Conservation (phyloP, 2,329 filamentous ascomycete genomes). For the Neonectria magnoliae region DNA sequence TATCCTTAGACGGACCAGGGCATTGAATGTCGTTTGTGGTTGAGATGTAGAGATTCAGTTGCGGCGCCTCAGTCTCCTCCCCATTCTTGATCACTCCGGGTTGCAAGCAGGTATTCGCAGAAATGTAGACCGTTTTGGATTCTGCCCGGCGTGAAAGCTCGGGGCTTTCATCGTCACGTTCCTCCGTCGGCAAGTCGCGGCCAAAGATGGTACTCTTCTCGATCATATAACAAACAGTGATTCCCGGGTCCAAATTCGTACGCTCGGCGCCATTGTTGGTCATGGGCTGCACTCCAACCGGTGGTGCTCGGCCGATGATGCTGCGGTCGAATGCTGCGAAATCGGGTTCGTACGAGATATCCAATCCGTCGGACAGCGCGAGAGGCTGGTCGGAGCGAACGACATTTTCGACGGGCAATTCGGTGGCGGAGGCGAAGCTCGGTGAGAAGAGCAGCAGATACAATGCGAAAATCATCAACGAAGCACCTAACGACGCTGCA, state of each 20-base stretch:
- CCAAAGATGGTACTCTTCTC: slow-evolving; percentile 43
- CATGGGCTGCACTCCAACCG: slow-evolving; percentile 59
- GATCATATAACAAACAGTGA: slow-evolving; percentile 59
- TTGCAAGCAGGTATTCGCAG: slow-evolving; percentile 86
- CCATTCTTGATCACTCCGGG: slow-evolving; percentile 58
- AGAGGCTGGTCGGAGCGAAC: slow-evolving; percentile 28
- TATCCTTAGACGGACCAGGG: slow-evolving; percentile 35
- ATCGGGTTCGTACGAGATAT: slow-evolving; percentile 64
- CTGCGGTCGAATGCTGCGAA: slow-evolving; percentile 70
- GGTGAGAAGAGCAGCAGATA: slow-evolving; percentile 69
- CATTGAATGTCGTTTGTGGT: slow-evolving; percentile 51
- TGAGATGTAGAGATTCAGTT: slow-evolving; percentile 83
- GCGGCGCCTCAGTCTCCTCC: slow-evolving; percentile 60
- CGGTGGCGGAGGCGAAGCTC: slow-evolving; percentile 70
- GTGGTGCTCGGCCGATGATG: slow-evolving; percentile 70
- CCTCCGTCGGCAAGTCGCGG: slow-evolving; percentile 27
- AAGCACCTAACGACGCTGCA: slow-evolving; percentile 71
- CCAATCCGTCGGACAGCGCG: slow-evolving; percentile 28
- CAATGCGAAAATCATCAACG: slow-evolving; percentile 62
- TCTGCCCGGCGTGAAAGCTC: slow-evolving; percentile 44
- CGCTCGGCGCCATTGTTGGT: slow-evolving; percentile 72
- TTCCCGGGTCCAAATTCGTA: slow-evolving; percentile 70
- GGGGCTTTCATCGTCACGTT: slow-evolving; percentile 22
- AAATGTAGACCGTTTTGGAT: slow-evolving; percentile 73
- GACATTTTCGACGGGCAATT: slow-evolving; percentile 45